Conservation (phyloP, 2,329 filamentous ascomycete species). For the Sphaerostilbella broomeana region DNA sequence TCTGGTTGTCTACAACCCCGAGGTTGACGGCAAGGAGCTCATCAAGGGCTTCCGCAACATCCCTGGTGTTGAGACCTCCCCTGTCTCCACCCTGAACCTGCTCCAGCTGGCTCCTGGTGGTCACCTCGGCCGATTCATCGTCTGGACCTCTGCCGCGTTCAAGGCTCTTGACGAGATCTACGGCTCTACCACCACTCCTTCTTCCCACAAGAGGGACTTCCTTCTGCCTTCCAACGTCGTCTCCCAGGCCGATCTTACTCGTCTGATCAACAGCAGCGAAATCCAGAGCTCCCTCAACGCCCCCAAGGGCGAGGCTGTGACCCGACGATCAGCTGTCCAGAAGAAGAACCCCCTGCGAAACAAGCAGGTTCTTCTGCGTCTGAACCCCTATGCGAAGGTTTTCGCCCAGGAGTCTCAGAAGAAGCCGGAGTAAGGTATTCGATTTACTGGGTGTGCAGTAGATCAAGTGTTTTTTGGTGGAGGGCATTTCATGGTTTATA, state of each 20-base stretch:
- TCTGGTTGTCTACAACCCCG: slow-evolving; percentile 94
- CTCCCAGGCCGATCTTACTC: slow-evolving; percentile 88
- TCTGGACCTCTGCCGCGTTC: slow-evolving; percentile 98
- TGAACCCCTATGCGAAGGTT: slow-evolving; percentile 94
- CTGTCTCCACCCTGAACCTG: slow-evolving; percentile 92
- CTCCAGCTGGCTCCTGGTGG: slow-evolving; percentile 98
- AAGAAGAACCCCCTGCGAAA: slow-evolving; percentile 99
- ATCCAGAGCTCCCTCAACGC: slow-evolving; percentile 92
- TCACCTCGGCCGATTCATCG: slow-evolving; percentile 96
- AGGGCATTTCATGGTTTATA: slow-evolving; percentile 29
- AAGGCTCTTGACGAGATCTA: slow-evolving; percentile 95
- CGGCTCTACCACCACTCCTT: slow-evolving; percentile 82
- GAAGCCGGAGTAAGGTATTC: slow-evolving; percentile 32
- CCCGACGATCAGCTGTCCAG: slow-evolving; percentile 86
- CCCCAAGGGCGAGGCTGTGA: slow-evolving; percentile 81
- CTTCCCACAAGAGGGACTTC: slow-evolving; percentile 98
- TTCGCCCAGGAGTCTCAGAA: slow-evolving; percentile 64
- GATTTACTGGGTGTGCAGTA: slow-evolving; percentile 35
- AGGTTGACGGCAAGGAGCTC: slow-evolving; percentile 90
- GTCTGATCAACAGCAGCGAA: slow-evolving; percentile 98
- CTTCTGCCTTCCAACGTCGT: slow-evolving; percentile 88
- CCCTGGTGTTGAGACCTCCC: slow-evolving; percentile 92
- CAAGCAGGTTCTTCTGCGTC: slow-evolving; percentile 96
- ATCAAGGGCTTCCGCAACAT: slow-evolving; percentile 97
- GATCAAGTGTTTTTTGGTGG: slow-evolving; percentile 21